Conservation (phyloP, 257 asterid genomes). For the Marsdenia floribunda region DNA sequence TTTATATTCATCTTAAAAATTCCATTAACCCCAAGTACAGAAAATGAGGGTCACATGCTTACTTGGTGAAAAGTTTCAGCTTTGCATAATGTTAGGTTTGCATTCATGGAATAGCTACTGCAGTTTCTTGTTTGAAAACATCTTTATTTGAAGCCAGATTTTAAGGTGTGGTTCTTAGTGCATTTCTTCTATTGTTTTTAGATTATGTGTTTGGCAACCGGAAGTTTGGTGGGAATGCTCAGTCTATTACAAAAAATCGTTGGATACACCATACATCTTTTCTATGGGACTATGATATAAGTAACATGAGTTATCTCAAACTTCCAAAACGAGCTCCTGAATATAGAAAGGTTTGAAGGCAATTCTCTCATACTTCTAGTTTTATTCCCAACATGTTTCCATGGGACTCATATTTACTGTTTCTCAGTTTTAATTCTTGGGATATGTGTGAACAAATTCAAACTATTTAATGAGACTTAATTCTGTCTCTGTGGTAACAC, state of each 20-base stretch:
- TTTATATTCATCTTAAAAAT: not conserved
- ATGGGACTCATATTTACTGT: conserved; percentile 6
- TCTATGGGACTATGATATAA: conserved; percentile 72
- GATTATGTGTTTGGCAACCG: conserved; percentile 78
- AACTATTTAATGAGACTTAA: not conserved
- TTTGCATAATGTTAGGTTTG: not conserved
- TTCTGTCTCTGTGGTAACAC: not conserved
- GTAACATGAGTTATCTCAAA: conserved; percentile 80
- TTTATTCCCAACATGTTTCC: not conserved
- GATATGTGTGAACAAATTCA: not conserved
- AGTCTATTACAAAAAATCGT: conserved; percentile 70
- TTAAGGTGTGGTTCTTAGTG: not conserved
- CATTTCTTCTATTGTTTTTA: conserved; percentile 21
- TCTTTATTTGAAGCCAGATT: not conserved
- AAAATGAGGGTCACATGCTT: not conserved
- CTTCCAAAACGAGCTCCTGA: conserved; percentile 72
- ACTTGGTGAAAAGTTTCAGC: not conserved
- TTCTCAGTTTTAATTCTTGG: not conserved
- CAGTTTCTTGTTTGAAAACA: not conserved
- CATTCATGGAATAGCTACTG: not conserved
- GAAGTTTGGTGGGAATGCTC: conserved; percentile 96
- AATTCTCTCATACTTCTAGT: not conserved
- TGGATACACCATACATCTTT: conserved; percentile 96
- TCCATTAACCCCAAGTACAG: not conserved
- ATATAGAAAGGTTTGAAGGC: conserved; percentile 60